Evolutionary conservation across 2,329 filamentous ascomycete species (phyloP), one percentile per base, ranked within the genome.

Genomic region (Pestalotiopsis sp.): DNA sequence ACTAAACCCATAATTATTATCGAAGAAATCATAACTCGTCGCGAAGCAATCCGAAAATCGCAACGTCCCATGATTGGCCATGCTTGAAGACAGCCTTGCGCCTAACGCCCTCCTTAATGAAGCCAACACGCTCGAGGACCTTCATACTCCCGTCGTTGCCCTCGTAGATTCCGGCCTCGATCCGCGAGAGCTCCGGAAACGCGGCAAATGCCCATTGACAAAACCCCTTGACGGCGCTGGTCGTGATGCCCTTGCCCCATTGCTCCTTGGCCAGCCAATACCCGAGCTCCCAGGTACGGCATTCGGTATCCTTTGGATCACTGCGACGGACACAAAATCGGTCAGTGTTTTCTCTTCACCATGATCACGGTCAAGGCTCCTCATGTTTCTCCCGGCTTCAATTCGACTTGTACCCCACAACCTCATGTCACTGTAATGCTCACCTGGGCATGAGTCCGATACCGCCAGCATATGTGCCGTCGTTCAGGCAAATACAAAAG

Each of bases 211-310:
- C 76, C 83, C 84, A 87, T 26, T 70, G 72, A 17, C 75, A 72
- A 63, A 86, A 80, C 1, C 70, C 82, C 3, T 38, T 60, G 2
- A 79, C 67, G 14, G 79, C 83, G 69, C 81, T 82, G 1, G 78
- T 81, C 66, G 77, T 79, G 67, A 84, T 79, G 1, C 85, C 85
- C 38, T 77, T 78, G 0, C 84, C 83, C 85, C 84, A 85, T 61
- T 78, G 74, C 11, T 75, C 70, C 48, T 75, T 76, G 0, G 77
- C 80, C 26, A 84, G 52, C 79, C 81, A 86, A 76, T 87, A 88
- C 4, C 85, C 85, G 0, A 87, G 6, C 75, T 86, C 83, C 73
- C 80, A 79, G 3, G 79, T 83, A 61, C 79, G 77, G 70, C 78
- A 79, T 68, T 84, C 77, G 71, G 82, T 75, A 65, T 84, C 81